Evolutionary conservation across 208 protist species (phyloP).

Genomic region (Acanthamoeba divionensis): DNA sequence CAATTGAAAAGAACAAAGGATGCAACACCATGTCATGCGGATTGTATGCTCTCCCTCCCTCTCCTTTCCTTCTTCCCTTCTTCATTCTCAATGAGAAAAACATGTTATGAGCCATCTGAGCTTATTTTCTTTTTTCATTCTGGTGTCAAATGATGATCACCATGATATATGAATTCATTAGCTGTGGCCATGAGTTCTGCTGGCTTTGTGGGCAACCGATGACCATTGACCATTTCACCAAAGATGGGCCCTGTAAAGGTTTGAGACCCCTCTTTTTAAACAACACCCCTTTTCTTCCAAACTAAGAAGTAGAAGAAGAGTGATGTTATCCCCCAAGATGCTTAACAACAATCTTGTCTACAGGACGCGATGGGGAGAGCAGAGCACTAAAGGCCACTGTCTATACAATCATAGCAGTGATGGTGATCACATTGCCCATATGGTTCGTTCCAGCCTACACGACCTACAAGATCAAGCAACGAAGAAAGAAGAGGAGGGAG

Average conservation of each 20-base stretch:
- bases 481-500: neutral
- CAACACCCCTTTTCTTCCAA: too few relatives aligned
- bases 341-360: too few relatives aligned
- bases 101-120: too few relatives aligned
- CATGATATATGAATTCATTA: too few relatives aligned
- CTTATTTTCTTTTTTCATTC: too few relatives aligned
- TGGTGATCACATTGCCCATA: neutral
- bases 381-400: conserved; percentile 8
- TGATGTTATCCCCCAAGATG: too few relatives aligned
- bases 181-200: conserved; percentile 12
- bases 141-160: too few relatives aligned
- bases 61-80: neutral
- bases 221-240: neutral
- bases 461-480: conserved; percentile 11
- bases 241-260: conserved; percentile 20
- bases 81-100: too few relatives aligned
- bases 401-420: neutral
- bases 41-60: neutral
- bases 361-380: neutral
- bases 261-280: too few relatives aligned
- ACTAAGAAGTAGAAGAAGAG: too few relatives aligned
- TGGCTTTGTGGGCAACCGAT: conserved; percentile 26
- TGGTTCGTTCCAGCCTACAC: conserved; percentile 1
- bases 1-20: conserved; percentile 37
- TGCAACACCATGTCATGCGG: conserved; percentile 24